Evolutionary conservation across 495 filamentous ascomycete genomes (phyloP), one percentile per base, ranked within the genome.

Genomic region (Penicillium malachiteum): DNA sequence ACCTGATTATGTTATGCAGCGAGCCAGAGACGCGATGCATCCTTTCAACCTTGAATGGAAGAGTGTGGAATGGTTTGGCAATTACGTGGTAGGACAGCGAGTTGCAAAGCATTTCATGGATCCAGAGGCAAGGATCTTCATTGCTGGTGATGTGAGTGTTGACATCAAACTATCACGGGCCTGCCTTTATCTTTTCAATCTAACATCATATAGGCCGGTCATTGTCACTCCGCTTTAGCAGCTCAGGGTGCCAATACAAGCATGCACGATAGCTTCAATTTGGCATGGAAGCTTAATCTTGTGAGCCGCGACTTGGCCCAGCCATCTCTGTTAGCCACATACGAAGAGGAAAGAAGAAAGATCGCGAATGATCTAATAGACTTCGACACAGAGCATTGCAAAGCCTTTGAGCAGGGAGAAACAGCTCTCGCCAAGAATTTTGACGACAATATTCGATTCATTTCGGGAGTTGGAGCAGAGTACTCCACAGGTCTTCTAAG

Each of bases 171-270:
- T 26, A 26, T 26, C 21, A 4, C 21, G 21, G 4, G n/a, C n/a
- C 37, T 12, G 9, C 44, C 35, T 9, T 7, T 9, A 34, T 16
- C 16, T 14, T 7, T 33, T 1, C 17, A 31, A 1, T 11, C 62
- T 58, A 33, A 61, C 18, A 16, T 0, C n/a, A 2, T 3, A 0
- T 18, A 73, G 71, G 68, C 81, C 13, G 76, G 73, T 5, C 90
- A 95, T 71, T 92, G 89, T 11, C 90, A 93, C 68, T 87, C 82
- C 16, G 88, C 90, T n/a, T 90, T 92, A 63, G 88, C 88, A n/a
- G 90, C 88, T 3, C 90, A 93, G 75, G 90, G 90, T 35, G 90
- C 91, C 81, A 95, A 95, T 63, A 87, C 88, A 10, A 87, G 87
- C 14, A 90, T 95, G 78, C 81, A 91, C 42, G 90, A 95, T 59